Percentiles rank a stretch among this genome's conserved stretches.
Conservation (phyloP, 192 early-diverging fungal genomes). For the Phlyctochytrium arcticum region DNA sequence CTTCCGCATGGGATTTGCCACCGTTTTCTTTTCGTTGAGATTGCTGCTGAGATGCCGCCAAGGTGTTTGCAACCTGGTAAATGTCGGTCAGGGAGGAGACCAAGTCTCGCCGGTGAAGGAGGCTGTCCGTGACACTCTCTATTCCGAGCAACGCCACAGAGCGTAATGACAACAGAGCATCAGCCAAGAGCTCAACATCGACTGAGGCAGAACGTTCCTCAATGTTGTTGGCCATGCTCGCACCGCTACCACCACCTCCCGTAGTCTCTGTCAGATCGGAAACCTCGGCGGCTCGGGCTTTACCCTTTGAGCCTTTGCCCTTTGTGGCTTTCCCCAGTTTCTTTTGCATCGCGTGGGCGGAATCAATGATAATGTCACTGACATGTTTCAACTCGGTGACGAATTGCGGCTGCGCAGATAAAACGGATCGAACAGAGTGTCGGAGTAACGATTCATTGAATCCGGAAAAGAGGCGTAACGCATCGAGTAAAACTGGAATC, state of each 20-base stretch:
- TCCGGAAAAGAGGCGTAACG: too few relatives aligned
- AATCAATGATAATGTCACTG: constrained; percentile 5
- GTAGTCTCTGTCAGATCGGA: neutral
- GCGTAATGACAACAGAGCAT: constrained; percentile 21
- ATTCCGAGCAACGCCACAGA: constrained; percentile 13
- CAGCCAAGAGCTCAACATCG: constrained; percentile 19
- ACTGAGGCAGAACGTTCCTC: neutral
- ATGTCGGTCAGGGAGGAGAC: constrained; percentile 22
- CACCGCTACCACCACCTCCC: neutral
- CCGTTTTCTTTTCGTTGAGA: neutral
- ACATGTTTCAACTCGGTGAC: neutral
- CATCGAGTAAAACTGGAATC: too few relatives aligned
- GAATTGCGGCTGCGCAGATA: neutral
- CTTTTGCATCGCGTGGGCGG: constrained; percentile 31
- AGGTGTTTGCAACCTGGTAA: constrained; percentile 35
- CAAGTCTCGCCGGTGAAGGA: constrained; percentile 9
- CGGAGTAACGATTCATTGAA: constrained; percentile 10
- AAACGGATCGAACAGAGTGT: constrained; percentile 2
- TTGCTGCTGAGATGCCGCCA: neutral
- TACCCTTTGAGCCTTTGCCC: constrained; percentile 25
- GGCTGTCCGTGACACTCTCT: constrained; percentile 9
- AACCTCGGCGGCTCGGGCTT: too few relatives aligned
- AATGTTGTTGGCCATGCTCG: too few relatives aligned
- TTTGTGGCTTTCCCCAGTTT: constrained; percentile 30
- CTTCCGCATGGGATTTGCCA: neutral